Conservation (phyloP, 305 asterid species). For the Fraxinus velutina region DNA sequence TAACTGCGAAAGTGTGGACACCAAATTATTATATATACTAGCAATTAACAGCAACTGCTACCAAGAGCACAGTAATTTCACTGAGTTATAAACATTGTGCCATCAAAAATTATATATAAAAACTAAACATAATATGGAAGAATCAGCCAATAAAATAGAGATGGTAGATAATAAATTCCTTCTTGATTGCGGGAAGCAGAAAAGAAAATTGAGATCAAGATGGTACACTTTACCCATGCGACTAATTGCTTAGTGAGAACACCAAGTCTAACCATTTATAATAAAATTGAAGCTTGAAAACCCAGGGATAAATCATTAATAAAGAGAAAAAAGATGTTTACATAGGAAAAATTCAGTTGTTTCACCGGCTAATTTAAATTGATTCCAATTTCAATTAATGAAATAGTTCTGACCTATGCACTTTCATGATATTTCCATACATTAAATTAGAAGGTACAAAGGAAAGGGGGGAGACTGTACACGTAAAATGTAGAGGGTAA, state of each 20-base stretch:
- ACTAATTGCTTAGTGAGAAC: background rate
- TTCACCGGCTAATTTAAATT: background rate
- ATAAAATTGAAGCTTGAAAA: background rate
- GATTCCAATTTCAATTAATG: background rate
- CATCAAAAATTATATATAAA: background rate
- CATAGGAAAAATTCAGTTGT: background rate
- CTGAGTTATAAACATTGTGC: background rate
- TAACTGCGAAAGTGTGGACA: background rate
- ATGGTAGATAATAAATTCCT: background rate
- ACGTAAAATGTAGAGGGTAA: background rate
- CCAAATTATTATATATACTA: background rate
- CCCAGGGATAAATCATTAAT: background rate
- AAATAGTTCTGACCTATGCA: background rate
- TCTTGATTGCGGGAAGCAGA: background rate
- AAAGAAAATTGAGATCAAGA: background rate
- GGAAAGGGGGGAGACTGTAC: background rate
- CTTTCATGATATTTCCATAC: background rate
- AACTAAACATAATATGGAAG: background rate
- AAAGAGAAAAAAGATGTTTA: background rate
- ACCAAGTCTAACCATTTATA: background rate
- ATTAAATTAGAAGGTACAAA: background rate
- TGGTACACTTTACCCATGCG: background rate
- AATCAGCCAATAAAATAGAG: background rate
- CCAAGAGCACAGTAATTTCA: background rate
- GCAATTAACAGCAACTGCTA: background rate